Evolutionary conservation across 2,329 filamentous ascomycete genomes (phyloP), one percentile per base, ranked within the genome.

Genomic region (Aspergillus sp.): DNA sequence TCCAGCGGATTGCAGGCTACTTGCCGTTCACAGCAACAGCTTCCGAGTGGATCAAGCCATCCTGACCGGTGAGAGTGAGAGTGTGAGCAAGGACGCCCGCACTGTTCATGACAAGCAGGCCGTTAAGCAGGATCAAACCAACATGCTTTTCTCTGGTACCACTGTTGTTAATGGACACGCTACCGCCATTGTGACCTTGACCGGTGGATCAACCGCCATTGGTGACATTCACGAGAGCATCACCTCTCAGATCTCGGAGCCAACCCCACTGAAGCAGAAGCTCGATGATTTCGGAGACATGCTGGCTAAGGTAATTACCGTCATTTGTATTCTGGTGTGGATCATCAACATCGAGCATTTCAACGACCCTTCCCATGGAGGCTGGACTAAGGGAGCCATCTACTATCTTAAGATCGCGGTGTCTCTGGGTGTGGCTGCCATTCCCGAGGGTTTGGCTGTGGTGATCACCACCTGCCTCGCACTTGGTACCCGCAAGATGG

Each of bases 321-420:
- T 93, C 63, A 99, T 99, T 72, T 99, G 96, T 78, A 83, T 98
- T 66, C 82, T 96, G 59, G 95, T 99, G 70, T 99, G 95, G 95
- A 83, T 98, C 62, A 99, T 99, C 84, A 99, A 99, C 81, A 91
- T 98, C 68, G 89, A 91, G 71, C 92, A 99, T 81, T 99, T 99
- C 83, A 95, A 87, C 73, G 95, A 99, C 72, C 92, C 93, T 27
- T 90, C 90, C 66, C 94, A 97, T 70, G 95, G 95, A 70, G 90
- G 87, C 77, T 97, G 92, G 89, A 86, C 91, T 65, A 99, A 98
- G 82, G 95, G 95, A 62, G 95, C 95, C 61, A 98, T 99, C 72
- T 99, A 99, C 84, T 99, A 99, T 78, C 87, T 99, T 71, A 99
- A 99, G 84, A 99, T 99, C 74, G 95, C 95, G 44, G 96, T 99